These are phyloP conservation scores for Sporisorium exsertum DNA, from an alignment of 1,284 basidiomycete species.

Conservation along the genomic window DNA sequence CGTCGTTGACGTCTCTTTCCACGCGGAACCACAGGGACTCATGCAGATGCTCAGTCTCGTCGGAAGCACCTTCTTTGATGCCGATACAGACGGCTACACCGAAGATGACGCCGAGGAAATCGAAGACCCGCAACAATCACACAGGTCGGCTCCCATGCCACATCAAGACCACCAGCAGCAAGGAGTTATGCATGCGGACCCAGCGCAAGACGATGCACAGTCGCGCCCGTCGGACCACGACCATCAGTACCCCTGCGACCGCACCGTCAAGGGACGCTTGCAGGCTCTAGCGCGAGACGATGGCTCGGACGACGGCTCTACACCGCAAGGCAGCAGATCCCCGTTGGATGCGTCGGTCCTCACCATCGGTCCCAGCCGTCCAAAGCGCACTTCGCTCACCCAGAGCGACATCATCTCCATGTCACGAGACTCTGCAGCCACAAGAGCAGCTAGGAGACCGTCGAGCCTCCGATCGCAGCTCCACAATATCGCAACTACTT, in stretches of 20 bases:
- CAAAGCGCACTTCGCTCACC: slow-evolving; percentile 24
- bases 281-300: slow-evolving; percentile 27
- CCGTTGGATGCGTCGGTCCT: slow-evolving; percentile 42
- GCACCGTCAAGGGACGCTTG: slow-evolving; percentile 29
- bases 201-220: not conserved
- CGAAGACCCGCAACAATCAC: not conserved
- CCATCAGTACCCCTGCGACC: slow-evolving; percentile 5
- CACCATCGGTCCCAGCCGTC: slow-evolving; percentile 30
- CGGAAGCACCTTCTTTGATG: slow-evolving; percentile 59
- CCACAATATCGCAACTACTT: slow-evolving; percentile 20
- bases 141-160: too few species aligned
- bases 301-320: slow-evolving; percentile 28
- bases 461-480: slow-evolving; percentile 32
- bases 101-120: slow-evolving; percentile 39
- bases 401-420: slow-evolving; percentile 35
- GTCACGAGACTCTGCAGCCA: slow-evolving; percentile 13
- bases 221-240: not conserved
- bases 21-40: slow-evolving; percentile 51
- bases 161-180: not conserved
- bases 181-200: not conserved
- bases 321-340: slow-evolving; percentile 47
- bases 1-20: slow-evolving; percentile 22
- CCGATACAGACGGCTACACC: slow-evolving; percentile 45
- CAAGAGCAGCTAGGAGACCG: slow-evolving; percentile 3
- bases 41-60: slow-evolving; percentile 64